Base-by-base conservation (phyloP, 305 asterid genomes). In the Rubia occidens region DNA sequence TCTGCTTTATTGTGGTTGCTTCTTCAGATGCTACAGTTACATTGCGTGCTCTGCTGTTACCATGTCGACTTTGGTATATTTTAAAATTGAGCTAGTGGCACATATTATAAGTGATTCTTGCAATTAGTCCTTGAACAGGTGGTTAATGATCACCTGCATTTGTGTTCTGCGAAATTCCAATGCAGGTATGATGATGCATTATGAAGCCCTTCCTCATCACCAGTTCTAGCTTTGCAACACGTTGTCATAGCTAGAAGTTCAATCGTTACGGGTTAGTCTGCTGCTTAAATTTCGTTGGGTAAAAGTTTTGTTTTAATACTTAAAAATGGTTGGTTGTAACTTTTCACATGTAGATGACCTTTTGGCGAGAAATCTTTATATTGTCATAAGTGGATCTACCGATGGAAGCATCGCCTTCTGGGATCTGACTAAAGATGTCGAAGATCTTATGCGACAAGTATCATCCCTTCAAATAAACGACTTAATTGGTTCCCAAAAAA, bases 1-100 rank as follows among this genome's bases (percentile, higher is more conserved):
- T 83, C 74, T 93, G 97, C 83, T 93, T 93, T 68, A 75, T 87
- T 66, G 71, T 88, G 76, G 89, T 88, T 81, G 96, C 98, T 80
- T 88, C 91, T 82, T 93, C 98, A 62, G 97, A 90, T 77, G 92
- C 96, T 76, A 93, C 98, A 11, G 86, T 90, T 75, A 84, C 91
- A 70, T 75, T 90, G 74, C 87, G 96, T 82, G 98, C 95, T 76
- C 88, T 93, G 70, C 78, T 90, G 83, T 76, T 93, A 82, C 96
- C 98, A 70, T 82, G 72, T 75, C 87, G 87, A 71, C 84, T 86
- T 49, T 93, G 98, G 98, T 93, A 77, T 13, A 83, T 68, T 69
- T 71, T 72, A 26, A 29, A 53, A 37, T 55, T n/a, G 26, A 54
- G 29, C 68, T 26, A 45, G 26, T 77, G 54, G 45, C 70, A 11